These are phyloP conservation scores for carrot (Daucus carota) DNA, from an alignment of 129 eudicot species.

Conservation along the genomic window DNA sequence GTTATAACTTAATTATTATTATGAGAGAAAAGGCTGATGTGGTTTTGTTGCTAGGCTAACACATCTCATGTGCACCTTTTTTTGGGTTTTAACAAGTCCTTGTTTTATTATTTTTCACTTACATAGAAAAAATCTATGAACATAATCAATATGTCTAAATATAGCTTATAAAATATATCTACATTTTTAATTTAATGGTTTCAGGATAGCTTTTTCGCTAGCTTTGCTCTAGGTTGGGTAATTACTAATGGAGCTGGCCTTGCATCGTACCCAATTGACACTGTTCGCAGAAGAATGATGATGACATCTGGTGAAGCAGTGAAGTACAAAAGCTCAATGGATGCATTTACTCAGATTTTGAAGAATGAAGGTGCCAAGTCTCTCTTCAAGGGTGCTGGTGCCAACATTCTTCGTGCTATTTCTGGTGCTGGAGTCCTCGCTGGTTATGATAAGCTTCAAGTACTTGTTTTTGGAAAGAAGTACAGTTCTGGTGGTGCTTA, in stretches of 20 bases:
- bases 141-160: not conserved
- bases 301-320: constrained; percentile 71
- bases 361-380: constrained; percentile 63
- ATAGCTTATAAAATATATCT: not conserved
- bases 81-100: not conserved
- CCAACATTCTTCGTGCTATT: constrained; percentile 59
- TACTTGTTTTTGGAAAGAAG: constrained; percentile 54
- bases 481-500: constrained; percentile 53
- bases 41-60: not conserved
- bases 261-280: constrained; percentile 55
- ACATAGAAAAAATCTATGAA: not conserved
- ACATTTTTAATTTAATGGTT: constrained; percentile 4
- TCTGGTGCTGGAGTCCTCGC: constrained; percentile 76
- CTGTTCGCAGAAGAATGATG: constrained; percentile 56
- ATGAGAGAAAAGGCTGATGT: not conserved
- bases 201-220: constrained; percentile 71
- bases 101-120: not conserved
- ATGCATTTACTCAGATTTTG: constrained; percentile 46
- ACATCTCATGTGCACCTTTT: not conserved
- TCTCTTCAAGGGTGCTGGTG: constrained; percentile 70
- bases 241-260: constrained; percentile 62
- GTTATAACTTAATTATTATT: not conserved
- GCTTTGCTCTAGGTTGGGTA: constrained; percentile 59
- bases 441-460: constrained; percentile 62
- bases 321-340: constrained; percentile 58